A percentile compares a stretch with the other conserved stretches of the same genome.
These are phyloP conservation scores for Avena insularis DNA, from an alignment of 176 grass and related monocot genomes.

Conservation along the genomic window DNA sequence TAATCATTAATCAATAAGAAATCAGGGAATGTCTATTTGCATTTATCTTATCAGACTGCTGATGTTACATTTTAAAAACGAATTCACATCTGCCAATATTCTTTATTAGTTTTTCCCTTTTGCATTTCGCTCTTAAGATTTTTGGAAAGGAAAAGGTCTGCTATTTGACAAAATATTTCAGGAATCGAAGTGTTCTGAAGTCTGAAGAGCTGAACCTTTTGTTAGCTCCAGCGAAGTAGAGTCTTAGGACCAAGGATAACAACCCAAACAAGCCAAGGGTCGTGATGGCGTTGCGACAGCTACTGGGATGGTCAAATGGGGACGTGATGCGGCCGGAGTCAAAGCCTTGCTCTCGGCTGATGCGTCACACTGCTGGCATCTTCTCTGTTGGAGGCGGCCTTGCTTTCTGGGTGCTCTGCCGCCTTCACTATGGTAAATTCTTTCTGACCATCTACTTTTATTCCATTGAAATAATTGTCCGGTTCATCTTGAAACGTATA, in stretches of 20 bases:
- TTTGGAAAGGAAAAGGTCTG: neutral
- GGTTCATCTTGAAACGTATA: neutral
- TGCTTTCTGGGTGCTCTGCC: constrained; percentile 82
- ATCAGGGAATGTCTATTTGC: neutral
- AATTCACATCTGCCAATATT: neutral
- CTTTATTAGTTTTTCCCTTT: neutral
- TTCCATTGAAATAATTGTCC: neutral
- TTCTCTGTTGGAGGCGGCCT: constrained; percentile 74
- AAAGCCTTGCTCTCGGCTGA: constrained; percentile 79
- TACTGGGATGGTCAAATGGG: constrained; percentile 82
- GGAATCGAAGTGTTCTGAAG: neutral
- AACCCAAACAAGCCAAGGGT: constrained; percentile 13
- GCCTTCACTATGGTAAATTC: constrained; percentile 74
- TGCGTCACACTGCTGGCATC: constrained; percentile 84
- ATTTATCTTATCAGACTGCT: neutral
- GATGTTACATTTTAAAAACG: neutral
- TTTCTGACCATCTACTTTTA: neutral
- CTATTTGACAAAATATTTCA: neutral
- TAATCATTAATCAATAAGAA: neutral
- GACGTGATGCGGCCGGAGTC: constrained; percentile 90
- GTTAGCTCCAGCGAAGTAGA: constrained; percentile 8
- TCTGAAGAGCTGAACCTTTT: constrained; percentile 17
- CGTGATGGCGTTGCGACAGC: constrained; percentile 56
- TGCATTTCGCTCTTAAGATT: neutral
- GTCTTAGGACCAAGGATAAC: neutral